These are phyloP conservation scores for Colletotrichum godetiae DNA, from an alignment of 2,329 filamentous ascomycete genomes.

Conservation along the genomic window DNA sequence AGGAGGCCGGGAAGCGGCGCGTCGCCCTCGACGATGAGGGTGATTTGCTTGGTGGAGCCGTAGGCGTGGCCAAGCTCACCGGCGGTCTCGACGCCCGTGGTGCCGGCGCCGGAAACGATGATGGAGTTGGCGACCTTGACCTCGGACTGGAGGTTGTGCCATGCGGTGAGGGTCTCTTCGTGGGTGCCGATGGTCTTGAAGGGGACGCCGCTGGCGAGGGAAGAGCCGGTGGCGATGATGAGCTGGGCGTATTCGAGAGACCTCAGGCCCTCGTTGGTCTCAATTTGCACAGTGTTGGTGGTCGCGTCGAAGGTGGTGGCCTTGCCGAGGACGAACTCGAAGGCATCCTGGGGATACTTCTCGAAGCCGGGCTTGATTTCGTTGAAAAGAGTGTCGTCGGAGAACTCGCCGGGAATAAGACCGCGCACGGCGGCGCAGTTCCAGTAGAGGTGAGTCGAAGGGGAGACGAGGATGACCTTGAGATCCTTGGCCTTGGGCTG, in stretches of 20 bases:
- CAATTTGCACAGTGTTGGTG: slow-evolving; percentile 55
- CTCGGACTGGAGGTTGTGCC: slow-evolving; percentile 45
- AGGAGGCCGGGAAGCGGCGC: slow-evolving; percentile 33
- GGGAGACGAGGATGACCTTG: slow-evolving; percentile 58
- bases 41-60: slow-evolving; percentile 42
- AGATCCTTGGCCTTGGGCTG: slow-evolving; percentile 47
- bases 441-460: slow-evolving; percentile 63
- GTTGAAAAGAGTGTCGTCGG: slow-evolving; percentile 54
- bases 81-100: slow-evolving; percentile 51
- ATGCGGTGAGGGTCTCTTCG: slow-evolving; percentile 51
- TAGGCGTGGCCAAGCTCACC: slow-evolving; percentile 50
- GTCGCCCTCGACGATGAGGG: slow-evolving; percentile 33
- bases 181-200: slow-evolving; percentile 60
- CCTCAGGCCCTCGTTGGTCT: slow-evolving; percentile 47
- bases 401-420: slow-evolving; percentile 57
- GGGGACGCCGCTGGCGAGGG: slow-evolving; percentile 51
- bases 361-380: slow-evolving; percentile 57
- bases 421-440: slow-evolving; percentile 59
- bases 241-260: slow-evolving; percentile 62
- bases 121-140: slow-evolving; percentile 46
- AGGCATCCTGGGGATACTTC: slow-evolving; percentile 57
- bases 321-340: slow-evolving; percentile 63
- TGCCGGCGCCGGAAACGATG: slow-evolving; percentile 50
- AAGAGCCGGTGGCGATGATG: slow-evolving; percentile 67
- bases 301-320: slow-evolving; percentile 57